phyloP scores from a whole-genome alignment of 441 rosid genomes.

The Erodium texanum region DNA sequence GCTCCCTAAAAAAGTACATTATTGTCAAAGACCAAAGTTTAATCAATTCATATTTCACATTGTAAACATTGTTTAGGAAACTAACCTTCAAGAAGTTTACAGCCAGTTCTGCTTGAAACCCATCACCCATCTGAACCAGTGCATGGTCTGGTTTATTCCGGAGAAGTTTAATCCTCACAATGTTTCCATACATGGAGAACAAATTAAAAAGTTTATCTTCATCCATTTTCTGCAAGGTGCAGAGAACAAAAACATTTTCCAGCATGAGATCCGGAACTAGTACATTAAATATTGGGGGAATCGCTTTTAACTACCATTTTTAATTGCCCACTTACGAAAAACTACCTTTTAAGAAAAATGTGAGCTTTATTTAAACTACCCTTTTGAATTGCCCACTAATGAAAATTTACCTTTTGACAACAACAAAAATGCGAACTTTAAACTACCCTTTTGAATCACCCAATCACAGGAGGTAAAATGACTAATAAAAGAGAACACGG shows the following conservation, averaged over 20 bases:
- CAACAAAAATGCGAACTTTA: too few relatives aligned
- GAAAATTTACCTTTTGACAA: too few relatives aligned
- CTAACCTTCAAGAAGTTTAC: conserved; percentile 91
- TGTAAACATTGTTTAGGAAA: neutral
- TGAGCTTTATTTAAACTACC: too few relatives aligned
- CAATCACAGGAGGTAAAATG: too few relatives aligned
- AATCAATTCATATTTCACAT: neutral
- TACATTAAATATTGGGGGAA: too few relatives aligned
- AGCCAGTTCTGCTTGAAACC: conserved; percentile 94
- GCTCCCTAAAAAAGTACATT: conserved; percentile 48
- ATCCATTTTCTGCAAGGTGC: conserved; percentile 54
- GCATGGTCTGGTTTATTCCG: conserved; percentile 98
- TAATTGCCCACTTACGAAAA: neutral
- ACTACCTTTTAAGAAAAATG: too few relatives aligned
- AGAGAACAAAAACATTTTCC: conserved; percentile 9
- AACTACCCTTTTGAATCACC: too few relatives aligned
- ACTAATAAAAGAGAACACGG: too few relatives aligned
- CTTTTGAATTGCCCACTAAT: too few relatives aligned
- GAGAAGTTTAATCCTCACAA: conserved; percentile 83
- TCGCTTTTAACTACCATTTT: too few relatives aligned
- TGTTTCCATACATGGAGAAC: conserved; percentile 93
- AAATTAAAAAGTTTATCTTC: conserved; percentile 94
- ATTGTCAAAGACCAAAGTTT: neutral
- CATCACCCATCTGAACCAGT: conserved; percentile 97
- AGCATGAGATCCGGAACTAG: conserved; percentile 7